Conservation (phyloP, 441 rosid genomes). For the Aleurites moluccanus region DNA sequence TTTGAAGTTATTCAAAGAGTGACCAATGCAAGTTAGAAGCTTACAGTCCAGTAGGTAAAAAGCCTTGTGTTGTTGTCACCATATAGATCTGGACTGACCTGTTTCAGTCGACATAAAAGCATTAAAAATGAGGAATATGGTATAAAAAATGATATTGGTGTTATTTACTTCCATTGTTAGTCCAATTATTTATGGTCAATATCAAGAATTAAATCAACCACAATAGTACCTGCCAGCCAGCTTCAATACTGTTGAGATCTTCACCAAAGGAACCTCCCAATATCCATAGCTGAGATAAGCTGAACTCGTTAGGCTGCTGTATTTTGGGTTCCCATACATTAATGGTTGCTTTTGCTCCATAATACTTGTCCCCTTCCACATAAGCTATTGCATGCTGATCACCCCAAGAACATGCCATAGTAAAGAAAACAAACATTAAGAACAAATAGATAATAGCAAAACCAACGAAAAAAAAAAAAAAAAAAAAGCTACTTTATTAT, state of each 20-base stretch:
- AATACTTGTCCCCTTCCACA: constrained; percentile 87
- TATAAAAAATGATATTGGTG: background rate
- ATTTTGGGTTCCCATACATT: constrained; percentile 99
- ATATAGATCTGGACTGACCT: constrained; percentile 98
- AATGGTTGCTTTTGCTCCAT: constrained; percentile 93
- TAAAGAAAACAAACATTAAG: constrained; percentile 14
- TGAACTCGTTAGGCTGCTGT: constrained; percentile 91
- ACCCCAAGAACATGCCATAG: constrained; percentile 17
- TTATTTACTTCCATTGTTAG: background rate
- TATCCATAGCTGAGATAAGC: constrained; percentile 97
- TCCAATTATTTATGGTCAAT: constrained; percentile 17
- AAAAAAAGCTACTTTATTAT: constrained; percentile 7
- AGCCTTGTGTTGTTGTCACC: constrained; percentile 99
- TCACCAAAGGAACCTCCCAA: constrained; percentile 98
- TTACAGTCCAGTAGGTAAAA: constrained; percentile 99
- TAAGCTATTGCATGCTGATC: constrained; percentile 93
- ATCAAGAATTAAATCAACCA: background rate
- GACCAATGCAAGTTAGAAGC: constrained; percentile 23
- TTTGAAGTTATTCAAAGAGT: background rate
- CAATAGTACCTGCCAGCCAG: constrained; percentile 93
- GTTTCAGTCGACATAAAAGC: constrained; percentile 27
- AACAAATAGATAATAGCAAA: constrained; percentile 13
- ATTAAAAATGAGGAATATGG: constrained; percentile 15
- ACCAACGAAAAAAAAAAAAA: constrained; percentile 13
- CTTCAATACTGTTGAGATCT: constrained; percentile 99